Evolutionary conservation across 2,329 filamentous ascomycete genomes (phyloP), one percentile per base, ranked within the genome.

Genomic region (Trichothecium roseum): DNA sequence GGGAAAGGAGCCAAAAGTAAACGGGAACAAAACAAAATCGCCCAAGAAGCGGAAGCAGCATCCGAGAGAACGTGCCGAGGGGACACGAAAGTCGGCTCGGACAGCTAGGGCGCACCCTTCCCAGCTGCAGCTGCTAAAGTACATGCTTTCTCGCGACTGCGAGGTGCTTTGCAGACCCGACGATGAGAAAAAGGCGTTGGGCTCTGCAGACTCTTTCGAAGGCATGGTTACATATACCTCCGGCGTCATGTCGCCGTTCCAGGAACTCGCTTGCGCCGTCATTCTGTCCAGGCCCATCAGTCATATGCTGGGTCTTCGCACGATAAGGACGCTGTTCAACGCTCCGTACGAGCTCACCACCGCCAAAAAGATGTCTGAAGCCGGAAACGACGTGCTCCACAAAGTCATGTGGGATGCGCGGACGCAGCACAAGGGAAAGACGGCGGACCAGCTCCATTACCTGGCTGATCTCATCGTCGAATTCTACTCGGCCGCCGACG

Each of bases 351-450:
- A 51, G 4, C 18, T 42, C 5, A 38, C 34, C 8, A 33, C 31
- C 5, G 26, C 35, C 4, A 10, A 10, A 9, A 32, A 37, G 1
- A 51, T 64, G 16, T 42, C 49, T 16, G 48, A 55, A 13, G 59
- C 56, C 2, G 60, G 59, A 1, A 42, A 48, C 1, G 53, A 64
- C 35, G 57, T 54, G 31, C 44, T 53, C 4, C 50, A 50, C 22
- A 42, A 64, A 47, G 58, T 62, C 3, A 42, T 67, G 27, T 52
- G 53, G 40, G 56, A 60, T 36, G 61, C 63, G 24, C 42, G 51
- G 20, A 66, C 60, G 6, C 61, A 66, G 47, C 62, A 66, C 40
- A 60, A 62, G 37, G 60, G 58, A 40, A 66, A 66, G 49, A 65
- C 60, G 2, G 62, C 61, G 1, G 49, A 53, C 8, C 56, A 65